Conservation (phyloP, 169 alveolate genomes). For the Babesia bigemina region DNA sequence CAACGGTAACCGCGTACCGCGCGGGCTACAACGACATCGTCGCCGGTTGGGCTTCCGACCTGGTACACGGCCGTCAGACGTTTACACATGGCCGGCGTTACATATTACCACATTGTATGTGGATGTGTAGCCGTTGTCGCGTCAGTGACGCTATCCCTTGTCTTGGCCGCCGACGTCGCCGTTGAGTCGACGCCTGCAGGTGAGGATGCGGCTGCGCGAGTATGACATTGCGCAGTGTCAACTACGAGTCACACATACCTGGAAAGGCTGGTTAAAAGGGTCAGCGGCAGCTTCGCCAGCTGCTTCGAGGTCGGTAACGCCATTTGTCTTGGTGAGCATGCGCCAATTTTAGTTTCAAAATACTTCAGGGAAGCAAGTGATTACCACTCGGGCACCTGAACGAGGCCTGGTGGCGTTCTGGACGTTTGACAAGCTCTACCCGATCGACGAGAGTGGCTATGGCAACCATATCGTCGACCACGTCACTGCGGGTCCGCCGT, state of each 20-base stretch:
- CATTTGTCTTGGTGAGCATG: constrained; percentile 49
- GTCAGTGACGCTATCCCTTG: neutral
- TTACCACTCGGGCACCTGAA: constrained; percentile 8
- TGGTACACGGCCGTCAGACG: neutral
- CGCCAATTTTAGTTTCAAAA: neutral
- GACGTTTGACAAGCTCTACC: constrained; percentile 59
- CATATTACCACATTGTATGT: neutral
- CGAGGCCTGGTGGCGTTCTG: constrained; percentile 62
- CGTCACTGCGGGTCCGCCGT: constrained; percentile 66
- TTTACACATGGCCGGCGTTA: neutral
- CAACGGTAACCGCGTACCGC: constrained; percentile 14
- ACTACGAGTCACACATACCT: neutral
- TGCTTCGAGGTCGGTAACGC: constrained; percentile 53
- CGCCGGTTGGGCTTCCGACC: constrained; percentile 6
- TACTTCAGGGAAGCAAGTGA: constrained; percentile 35
- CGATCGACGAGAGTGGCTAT: constrained; percentile 64
- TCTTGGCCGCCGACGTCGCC: neutral
- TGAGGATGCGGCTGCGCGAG: constrained; percentile 5
- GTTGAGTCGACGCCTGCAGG: constrained; percentile 7
- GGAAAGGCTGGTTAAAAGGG: constrained; percentile 24
- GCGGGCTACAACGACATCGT: constrained; percentile 23
- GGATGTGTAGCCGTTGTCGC: constrained; percentile 14
- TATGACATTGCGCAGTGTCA: constrained; percentile 4
- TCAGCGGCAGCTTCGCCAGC: constrained; percentile 17
- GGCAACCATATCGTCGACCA: constrained; percentile 57